Conservation (phyloP, 345 rosid genomes). For the Eucalyptus guilfoylei region DNA sequence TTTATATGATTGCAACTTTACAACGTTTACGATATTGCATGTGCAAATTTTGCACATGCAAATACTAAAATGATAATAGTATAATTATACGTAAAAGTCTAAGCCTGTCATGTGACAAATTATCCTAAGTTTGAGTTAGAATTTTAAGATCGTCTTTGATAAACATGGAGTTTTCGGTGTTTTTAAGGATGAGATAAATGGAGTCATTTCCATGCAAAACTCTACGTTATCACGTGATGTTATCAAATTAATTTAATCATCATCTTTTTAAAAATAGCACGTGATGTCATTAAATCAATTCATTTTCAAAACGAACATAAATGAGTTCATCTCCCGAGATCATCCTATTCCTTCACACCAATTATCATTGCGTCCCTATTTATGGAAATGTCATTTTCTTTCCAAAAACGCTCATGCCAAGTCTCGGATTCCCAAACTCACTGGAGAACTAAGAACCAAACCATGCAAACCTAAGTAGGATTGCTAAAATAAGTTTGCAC, state of each 20-base stretch:
- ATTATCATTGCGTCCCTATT: background rate
- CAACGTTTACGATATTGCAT: background rate
- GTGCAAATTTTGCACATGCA: background rate
- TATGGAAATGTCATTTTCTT: background rate
- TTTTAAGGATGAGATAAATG: background rate
- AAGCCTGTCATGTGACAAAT: background rate
- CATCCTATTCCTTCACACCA: background rate
- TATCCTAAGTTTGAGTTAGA: background rate
- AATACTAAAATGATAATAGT: background rate
- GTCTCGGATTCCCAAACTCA: background rate
- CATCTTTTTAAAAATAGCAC: background rate
- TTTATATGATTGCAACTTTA: background rate
- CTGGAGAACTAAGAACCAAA: background rate
- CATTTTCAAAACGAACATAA: too few relatives aligned
- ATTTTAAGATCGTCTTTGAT: background rate
- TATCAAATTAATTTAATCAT: background rate
- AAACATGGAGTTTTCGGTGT: background rate
- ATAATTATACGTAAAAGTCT: background rate
- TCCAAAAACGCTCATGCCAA: background rate
- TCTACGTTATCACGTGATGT: background rate
- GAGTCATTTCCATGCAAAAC: too few relatives aligned
- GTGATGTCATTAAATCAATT: too few relatives aligned
- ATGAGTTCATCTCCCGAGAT: background rate
- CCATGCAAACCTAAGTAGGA: background rate
- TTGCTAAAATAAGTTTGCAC: background rate